Conservation (phyloP, 441 rosid genomes). For the Rhodomyrtus psidioides region DNA sequence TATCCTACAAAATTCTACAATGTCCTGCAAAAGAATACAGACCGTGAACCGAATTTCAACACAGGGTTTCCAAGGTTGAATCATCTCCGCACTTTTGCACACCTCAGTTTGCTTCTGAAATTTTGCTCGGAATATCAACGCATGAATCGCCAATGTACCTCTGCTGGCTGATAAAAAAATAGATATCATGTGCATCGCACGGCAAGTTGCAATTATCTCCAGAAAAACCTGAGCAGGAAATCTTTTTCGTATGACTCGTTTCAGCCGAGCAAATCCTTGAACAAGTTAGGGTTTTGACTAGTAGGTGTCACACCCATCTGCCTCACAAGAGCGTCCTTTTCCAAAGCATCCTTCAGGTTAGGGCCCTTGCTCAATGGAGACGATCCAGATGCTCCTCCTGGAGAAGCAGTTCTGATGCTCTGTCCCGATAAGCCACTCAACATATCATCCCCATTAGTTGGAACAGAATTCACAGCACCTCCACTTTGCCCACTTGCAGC, state of each 20-base stretch:
- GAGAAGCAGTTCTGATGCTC: slow-evolving; percentile 3
- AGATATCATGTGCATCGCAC: not conserved
- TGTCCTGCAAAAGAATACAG: not conserved
- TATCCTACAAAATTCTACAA: not conserved
- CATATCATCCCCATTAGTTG: slow-evolving; percentile 16
- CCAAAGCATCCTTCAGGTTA: slow-evolving; percentile 58
- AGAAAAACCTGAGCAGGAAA: not conserved
- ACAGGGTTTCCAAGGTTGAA: not conserved
- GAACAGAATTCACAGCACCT: slow-evolving; percentile 5
- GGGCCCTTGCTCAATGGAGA: slow-evolving; percentile 55
- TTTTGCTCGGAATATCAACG: not conserved
- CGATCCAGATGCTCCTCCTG: slow-evolving; percentile 9
- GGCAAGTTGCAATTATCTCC: not conserved
- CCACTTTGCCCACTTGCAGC: slow-evolving; percentile 21
- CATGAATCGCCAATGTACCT: not conserved
- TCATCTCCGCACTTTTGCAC: not conserved
- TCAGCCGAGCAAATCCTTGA: slow-evolving; percentile 82
- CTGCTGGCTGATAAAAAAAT: not conserved
- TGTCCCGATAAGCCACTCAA: slow-evolving; percentile 35
- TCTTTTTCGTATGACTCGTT: not conserved
- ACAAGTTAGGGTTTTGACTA: slow-evolving; percentile 82
- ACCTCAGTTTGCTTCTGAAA: not conserved
- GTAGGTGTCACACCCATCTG: slow-evolving; percentile 93
- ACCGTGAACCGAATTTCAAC: not conserved
- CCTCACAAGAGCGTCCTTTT: slow-evolving; percentile 90